Evolutionary conservation across 148 eudicot species (phyloP).

Genomic region (Silene latifolia): DNA sequence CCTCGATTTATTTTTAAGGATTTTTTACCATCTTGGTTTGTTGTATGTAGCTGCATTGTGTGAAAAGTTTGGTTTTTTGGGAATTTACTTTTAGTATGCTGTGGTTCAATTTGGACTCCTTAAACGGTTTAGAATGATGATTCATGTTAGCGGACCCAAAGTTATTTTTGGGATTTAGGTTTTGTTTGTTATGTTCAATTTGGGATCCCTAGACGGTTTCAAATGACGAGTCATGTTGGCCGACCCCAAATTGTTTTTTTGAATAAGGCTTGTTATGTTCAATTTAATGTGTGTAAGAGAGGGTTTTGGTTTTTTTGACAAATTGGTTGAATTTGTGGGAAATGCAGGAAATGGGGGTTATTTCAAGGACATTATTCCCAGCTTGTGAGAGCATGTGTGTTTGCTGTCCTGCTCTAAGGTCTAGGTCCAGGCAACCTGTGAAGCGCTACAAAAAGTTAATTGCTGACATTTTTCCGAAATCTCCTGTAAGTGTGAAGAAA

Average conservation of each 20-base stretch:
- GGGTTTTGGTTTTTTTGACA: neutral
- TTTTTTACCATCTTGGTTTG: slow-evolving; percentile 5
- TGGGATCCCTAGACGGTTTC: too few relatives aligned
- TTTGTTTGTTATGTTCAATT: too few relatives aligned
- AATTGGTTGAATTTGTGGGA: slow-evolving; percentile 3
- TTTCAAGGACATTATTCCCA: slow-evolving; percentile 86
- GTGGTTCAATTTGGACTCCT: neutral
- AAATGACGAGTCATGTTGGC: too few relatives aligned
- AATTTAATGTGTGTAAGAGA: neutral
- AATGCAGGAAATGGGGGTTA: slow-evolving; percentile 67
- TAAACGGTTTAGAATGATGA: too few relatives aligned
- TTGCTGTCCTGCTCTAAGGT: slow-evolving; percentile 92
- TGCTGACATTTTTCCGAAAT: slow-evolving; percentile 86
- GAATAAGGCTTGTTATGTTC: neutral
- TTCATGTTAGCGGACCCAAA: too few relatives aligned
- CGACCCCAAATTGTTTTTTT: neutral
- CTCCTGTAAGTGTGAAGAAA: slow-evolving; percentile 50
- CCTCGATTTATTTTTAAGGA: neutral
- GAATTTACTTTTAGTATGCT: neutral
- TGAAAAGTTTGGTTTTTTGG: neutral
- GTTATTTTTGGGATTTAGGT: too few relatives aligned
- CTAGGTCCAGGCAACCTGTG: slow-evolving; percentile 87
- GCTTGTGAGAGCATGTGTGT: slow-evolving; percentile 92
- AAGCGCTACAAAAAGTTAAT: slow-evolving; percentile 94
- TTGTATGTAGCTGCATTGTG: slow-evolving; percentile 12